Evolutionary conservation across 306 rosid species (phyloP).

Genomic region (Vicia sativa): DNA sequence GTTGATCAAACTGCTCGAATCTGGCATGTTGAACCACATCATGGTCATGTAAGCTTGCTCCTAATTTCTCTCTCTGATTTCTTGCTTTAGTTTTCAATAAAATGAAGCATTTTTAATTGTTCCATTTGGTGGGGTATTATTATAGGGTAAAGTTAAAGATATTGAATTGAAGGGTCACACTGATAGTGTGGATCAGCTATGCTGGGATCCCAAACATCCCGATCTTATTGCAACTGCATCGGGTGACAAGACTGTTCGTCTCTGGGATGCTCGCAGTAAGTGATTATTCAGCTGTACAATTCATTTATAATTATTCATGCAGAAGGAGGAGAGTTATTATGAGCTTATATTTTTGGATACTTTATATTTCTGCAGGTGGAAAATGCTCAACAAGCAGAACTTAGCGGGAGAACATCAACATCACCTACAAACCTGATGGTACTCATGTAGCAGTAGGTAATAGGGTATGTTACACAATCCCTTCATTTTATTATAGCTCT

Average conservation of each 20-base stretch:
- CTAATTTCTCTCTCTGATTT: background rate
- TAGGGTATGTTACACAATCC: constrained; percentile 62
- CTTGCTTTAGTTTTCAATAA: background rate
- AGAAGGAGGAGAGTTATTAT: background rate
- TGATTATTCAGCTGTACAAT: constrained; percentile 29
- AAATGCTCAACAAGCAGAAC: constrained; percentile 92
- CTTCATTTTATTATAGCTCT: constrained; percentile 37
- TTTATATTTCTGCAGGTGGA: constrained; percentile 66
- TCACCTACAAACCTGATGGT: constrained; percentile 97
- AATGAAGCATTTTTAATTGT: constrained; percentile 9
- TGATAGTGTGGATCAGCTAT: constrained; percentile 98
- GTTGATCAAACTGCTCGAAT: constrained; percentile 96
- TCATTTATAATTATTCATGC: constrained; percentile 11
- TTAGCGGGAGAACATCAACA: constrained; percentile 96
- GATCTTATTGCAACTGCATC: constrained; percentile 96
- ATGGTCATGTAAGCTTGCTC: constrained; percentile 67
- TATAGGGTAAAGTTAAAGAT: constrained; percentile 83
- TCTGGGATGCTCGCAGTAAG: constrained; percentile 98
- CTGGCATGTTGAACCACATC: constrained; percentile 90
- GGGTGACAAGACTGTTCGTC: constrained; percentile 93
- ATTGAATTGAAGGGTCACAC: constrained; percentile 95
- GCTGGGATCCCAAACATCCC: constrained; percentile 97
- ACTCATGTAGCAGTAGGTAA: constrained; percentile 92
- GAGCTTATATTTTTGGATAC: constrained; percentile 27
- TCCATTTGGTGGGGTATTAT: constrained; percentile 8